Base-by-base conservation (phyloP, 2,329 filamentous ascomycete genomes). In the Colletotrichum abscissum region DNA sequence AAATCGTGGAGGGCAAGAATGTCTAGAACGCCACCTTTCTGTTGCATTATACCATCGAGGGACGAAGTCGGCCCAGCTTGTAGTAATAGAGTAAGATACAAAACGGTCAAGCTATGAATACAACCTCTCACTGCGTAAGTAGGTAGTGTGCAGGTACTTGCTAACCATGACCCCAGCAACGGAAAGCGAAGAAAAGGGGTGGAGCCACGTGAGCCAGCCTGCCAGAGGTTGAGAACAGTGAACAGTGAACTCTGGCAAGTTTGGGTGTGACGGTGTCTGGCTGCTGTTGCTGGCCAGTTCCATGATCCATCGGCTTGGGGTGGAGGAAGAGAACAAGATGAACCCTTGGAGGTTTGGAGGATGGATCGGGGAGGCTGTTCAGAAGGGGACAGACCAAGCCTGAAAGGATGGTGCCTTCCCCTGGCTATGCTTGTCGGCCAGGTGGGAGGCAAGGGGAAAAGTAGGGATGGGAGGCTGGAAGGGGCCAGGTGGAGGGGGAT, bases 391-490 rank as follows among this genome's bases (percentile, higher is more conserved):
- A 65, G 42, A 35, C 70, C 55, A 73, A 65, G 28, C 55, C 60
- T 65, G 55, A 70, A 70, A n/a, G 55, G 60, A 67, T 56, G 38
- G 60, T 59, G 49, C 60, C 24, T 57, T 65, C 67, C 56, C 70
- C 64, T 63, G 38, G 69, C 57, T 62, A 67, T 67, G 63, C 69
- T 35, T 73, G 70, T 57, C 26, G 60, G 56, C 67, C 70, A 70
- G 70, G 70, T 70, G 42, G 60, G 56, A 70, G 57, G 60, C 70
- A 73, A 73, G 60, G 70, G 67, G 28, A 70, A 30, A 42, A 67
- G 60, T 52, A 72, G 63, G 69, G 57, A 72, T 72, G 49, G 16
- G 14, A 38, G 70, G 70, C 70, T 73, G 46, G 67, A 73, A 70
- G 70, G 46, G 49, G 67, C 70, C 56, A 60, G 60, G 70, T 55